Conservation (phyloP, 1,284 basidiomycete species). For the Marasmius tenuissimus region DNA sequence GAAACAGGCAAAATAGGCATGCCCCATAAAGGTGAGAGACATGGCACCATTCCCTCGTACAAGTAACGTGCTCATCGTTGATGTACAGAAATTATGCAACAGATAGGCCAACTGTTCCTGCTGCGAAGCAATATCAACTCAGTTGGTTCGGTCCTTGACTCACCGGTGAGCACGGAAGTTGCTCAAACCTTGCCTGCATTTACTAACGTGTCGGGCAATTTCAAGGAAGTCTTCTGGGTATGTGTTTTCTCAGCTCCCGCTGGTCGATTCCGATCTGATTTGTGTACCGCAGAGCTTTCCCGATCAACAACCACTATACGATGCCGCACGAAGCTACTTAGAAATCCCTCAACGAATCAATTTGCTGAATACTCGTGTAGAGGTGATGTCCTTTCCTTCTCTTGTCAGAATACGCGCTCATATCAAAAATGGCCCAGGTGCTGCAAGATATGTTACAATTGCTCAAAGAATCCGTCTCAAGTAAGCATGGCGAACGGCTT, state of each 20-base stretch:
- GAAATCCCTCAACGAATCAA: constrained; percentile 95
- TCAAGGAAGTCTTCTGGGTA: constrained; percentile 21
- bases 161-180: constrained; percentile 63
- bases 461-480: constrained; percentile 93
- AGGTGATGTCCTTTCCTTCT: constrained; percentile 44
- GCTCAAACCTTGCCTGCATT: constrained; percentile 3
- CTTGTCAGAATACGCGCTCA: neutral
- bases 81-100: constrained; percentile 88
- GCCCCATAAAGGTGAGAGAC: constrained; percentile 63
- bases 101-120: constrained; percentile 94
- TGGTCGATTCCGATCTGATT: constrained; percentile 1
- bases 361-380: constrained; percentile 90
- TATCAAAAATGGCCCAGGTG: constrained; percentile 49
- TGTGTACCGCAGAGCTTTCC: constrained; percentile 67
- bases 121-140: constrained; percentile 94
- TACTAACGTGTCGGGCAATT: constrained; percentile 78
- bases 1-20: constrained; percentile 95
- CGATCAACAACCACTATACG: constrained; percentile 94
- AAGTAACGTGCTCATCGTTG: constrained; percentile 2
- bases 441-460: constrained; percentile 97
- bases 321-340: constrained; percentile 89
- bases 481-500: constrained; percentile 88
- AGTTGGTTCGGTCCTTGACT: constrained; percentile 93
- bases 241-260: constrained; percentile 10
- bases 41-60: constrained; percentile 2